Base-by-base conservation (phyloP, 805 yeast genomes). In the Myxozyma sirexii region DNA sequence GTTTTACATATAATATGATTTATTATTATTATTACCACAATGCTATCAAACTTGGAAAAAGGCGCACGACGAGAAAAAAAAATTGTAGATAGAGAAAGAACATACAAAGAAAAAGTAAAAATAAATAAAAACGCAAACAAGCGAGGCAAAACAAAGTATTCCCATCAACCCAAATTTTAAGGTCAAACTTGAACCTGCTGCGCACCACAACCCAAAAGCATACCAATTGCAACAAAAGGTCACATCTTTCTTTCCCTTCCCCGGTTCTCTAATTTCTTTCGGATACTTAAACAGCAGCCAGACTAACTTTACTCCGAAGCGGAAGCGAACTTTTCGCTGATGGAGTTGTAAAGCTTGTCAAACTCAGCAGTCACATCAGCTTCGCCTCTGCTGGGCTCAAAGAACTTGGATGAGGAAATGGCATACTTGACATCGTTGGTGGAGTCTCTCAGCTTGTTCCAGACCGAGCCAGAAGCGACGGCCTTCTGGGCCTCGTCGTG, bases 401-500 rank as follows among this genome's bases (percentile, higher is more conserved):
- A 87, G 82, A 94, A 94, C 80, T 94, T 94, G 69, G 97, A 86
- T 31, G 97, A 88, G 4, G 97, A 88, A 54, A 94, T 97, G 62
- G 90, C 79, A 76, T 94, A 97, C 78, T 90, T 92, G 63, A 92
- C 88, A 73, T 93, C 97, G 60, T 88, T 71, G 57, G 98, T 94
- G 60, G 90, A 82, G 72, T 92, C 97, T 46, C 94, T 72, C 67
- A 94, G 83, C 80, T 90, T 94, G 66, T 88, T 83, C 99, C 99
- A 94, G 75, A 82, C 84, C 35, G 96, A 93, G 72, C 98, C 98
- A 69, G 87, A 85, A 41, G 97, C 82, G 63, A 93, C 88, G 15
- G 98, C 96, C 79, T 91, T 92, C 79, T 93, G 98, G 33, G 99
- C 97, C 80, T 94, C 98, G 69, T 93, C 97, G 72, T 89, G 85